phyloP scores from a whole-genome alignment of 2,329 filamentous ascomycete genomes.

The Aspergillus novoparasiticus region DNA sequence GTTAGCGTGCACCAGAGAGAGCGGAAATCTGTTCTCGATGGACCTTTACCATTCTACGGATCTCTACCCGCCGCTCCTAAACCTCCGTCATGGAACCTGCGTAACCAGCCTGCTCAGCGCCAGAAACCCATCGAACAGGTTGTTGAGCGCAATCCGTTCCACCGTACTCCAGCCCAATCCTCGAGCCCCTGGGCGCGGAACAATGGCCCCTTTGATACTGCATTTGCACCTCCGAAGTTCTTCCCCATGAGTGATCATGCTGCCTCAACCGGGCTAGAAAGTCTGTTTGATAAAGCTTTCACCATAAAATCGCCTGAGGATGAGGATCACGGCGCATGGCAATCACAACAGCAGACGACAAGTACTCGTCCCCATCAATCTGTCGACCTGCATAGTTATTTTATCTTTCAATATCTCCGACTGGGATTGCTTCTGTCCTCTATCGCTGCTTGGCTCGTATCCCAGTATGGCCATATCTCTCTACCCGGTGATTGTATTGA shows the following conservation, averaged over 20 bases:
- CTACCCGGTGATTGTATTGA: constrained; percentile 43
- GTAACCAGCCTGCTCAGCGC: constrained; percentile 31
- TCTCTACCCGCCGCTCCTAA: constrained; percentile 43
- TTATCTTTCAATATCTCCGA: constrained; percentile 34
- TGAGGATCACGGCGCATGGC: constrained; percentile 24
- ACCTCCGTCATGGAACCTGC: constrained; percentile 44
- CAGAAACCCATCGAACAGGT: constrained; percentile 38
- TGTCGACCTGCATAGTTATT: constrained; percentile 16
- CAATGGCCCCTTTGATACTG: constrained; percentile 24
- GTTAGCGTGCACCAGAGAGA: constrained; percentile 34
- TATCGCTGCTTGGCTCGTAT: constrained; percentile 36
- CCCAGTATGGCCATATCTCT: constrained; percentile 31
- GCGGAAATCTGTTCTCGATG: constrained; percentile 31
- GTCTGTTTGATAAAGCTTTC: constrained; percentile 49
- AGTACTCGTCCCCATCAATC: constrained; percentile 9
- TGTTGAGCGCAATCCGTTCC: constrained; percentile 41
- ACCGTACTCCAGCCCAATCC: constrained; percentile 31
- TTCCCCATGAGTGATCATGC: constrained; percentile 45
- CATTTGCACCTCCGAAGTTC: constrained; percentile 50
- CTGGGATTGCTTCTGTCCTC: constrained; percentile 33
- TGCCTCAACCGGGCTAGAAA: constrained; percentile 50
- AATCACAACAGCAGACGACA: constrained; percentile 14
- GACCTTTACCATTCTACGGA: constrained; percentile 48
- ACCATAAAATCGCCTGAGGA: constrained; percentile 38
- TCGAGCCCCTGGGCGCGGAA: constrained; percentile 25